A percentile compares a stretch with the other conserved stretches of the same genome.
phyloP scores from a whole-genome alignment of 495 filamentous ascomycete genomes.

The Annulohypoxylon stygium region DNA sequence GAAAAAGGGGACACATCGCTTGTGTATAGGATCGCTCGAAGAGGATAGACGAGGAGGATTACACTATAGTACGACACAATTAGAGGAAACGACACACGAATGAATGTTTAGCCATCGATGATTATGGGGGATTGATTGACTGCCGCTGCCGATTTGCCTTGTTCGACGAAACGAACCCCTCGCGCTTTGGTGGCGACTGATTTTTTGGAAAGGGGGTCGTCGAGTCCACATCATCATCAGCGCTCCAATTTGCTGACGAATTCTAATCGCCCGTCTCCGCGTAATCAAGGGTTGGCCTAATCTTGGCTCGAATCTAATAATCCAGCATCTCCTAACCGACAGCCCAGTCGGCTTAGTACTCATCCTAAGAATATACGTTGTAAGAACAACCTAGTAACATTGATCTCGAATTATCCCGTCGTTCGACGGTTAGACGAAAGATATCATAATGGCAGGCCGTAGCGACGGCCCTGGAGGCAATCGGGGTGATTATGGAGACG shows the following conservation, averaged over 20 bases:
- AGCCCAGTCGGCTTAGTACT: neutral
- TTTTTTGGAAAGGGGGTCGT: conserved; percentile 29
- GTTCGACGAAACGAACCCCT: conserved; percentile 38
- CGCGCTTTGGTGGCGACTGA: conserved; percentile 42
- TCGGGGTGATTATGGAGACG: conserved; percentile 60
- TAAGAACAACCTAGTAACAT: conserved; percentile 2
- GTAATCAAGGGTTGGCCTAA: conserved; percentile 37
- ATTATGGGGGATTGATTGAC: conserved; percentile 45
- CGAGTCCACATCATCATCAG: conserved; percentile 37
- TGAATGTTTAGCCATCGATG: conserved; percentile 25
- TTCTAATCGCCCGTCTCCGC: conserved; percentile 29
- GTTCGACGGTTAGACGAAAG: conserved; percentile 11
- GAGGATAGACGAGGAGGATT: conserved; percentile 26
- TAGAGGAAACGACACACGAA: conserved; percentile 39
- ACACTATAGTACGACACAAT: conserved; percentile 32
- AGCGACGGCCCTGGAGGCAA: conserved; percentile 41
- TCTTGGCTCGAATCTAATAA: conserved; percentile 29
- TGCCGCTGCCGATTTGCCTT: conserved; percentile 33
- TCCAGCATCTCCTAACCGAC: conserved; percentile 10
- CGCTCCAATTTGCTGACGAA: conserved; percentile 36
- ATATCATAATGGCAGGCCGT: conserved; percentile 45
- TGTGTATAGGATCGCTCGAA: conserved; percentile 30
- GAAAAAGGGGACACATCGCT: conserved; percentile 22
- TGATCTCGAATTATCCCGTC: conserved; percentile 10
- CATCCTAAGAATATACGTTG: conserved; percentile 11